Percentiles rank a stretch among this genome's conserved stretches.
phyloP scores from a whole-genome alignment of 2,329 filamentous ascomycete species.

The Fusarium marasasianum region DNA sequence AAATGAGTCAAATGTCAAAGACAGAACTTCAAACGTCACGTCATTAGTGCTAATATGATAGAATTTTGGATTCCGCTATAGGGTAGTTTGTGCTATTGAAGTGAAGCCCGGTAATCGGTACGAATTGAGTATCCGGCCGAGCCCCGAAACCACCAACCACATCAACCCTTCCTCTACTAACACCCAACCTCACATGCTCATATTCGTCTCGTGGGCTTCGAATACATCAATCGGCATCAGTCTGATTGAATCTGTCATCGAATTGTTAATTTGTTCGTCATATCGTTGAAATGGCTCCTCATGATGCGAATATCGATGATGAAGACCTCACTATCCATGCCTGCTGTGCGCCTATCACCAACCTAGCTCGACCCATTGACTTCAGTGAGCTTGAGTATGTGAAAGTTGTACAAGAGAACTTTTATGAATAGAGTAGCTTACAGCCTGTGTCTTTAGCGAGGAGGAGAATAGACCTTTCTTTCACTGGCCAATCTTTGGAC shows the following conservation, averaged over 20 bases:
- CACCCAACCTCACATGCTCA: slow-evolving; percentile 15
- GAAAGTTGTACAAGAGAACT: neutral
- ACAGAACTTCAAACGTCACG: neutral
- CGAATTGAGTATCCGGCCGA: slow-evolving; percentile 23
- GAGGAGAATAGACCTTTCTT: slow-evolving; percentile 12
- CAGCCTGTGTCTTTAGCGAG: neutral
- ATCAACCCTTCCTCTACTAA: slow-evolving; percentile 8
- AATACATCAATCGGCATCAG: neutral
- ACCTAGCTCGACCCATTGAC: slow-evolving; percentile 55
- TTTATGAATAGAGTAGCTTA: neutral
- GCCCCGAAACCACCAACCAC: slow-evolving; percentile 24
- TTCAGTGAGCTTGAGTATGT: slow-evolving; percentile 53
- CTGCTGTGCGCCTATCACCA: slow-evolving; percentile 53
- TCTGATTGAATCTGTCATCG: neutral
- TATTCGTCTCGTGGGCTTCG: neutral
- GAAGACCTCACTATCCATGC: slow-evolving; percentile 47
- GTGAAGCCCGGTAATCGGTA: slow-evolving; percentile 20
- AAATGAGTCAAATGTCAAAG: neutral
- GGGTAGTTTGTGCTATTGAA: neutral
- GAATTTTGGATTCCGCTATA: neutral
- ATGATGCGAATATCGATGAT: slow-evolving; percentile 39
- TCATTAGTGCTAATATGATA: neutral
- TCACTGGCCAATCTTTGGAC: slow-evolving; percentile 67
- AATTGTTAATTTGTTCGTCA: neutral
- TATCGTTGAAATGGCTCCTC: slow-evolving; percentile 24